Base-by-base conservation (phyloP, 2,329 filamentous ascomycete species). In the Sarocladium brachiariae region DNA sequence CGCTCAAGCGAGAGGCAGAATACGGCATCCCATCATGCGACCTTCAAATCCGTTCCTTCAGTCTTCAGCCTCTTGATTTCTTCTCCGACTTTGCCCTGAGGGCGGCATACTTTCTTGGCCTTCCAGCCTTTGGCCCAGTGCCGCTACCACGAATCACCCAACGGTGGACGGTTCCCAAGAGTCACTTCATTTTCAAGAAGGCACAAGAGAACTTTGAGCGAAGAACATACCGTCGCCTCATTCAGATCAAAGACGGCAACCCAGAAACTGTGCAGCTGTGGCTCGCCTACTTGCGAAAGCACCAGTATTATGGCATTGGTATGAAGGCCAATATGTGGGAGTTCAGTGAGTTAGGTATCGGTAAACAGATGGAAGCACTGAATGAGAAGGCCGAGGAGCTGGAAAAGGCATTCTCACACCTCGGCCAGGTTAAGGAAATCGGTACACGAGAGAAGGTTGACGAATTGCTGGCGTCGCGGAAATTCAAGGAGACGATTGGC, bases 271-370 rank as follows among this genome's bases (percentile, higher is more conserved):
- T 99, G 31, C 86, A 95, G 68, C 69, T 91, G 24, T 99, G 93
- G 93, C 73, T 99, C 52, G 90, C 89, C 0, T 97, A 95, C 64
- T 67, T 99, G 63, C 81, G 87, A 63, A 95, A 95, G 70, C 86
- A 96, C 64, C 88, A 90, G 37, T 95, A 93, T 65, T 88, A 95
- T 58, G 93, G 93, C n/a, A 85, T 97, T 35, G 93, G 93, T 61
- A 95, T 99, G 90, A 99, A 99, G 77, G 93, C 93, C 50, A 96
- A 99, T 65, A 80, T 97, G 47, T 99, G 87, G 83, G 89, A 96
- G 64, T 91, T 89, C 68, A 83, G 86, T 61, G 78, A 79, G 52
- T 65, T 91, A 53, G 84, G 86, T n/a, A 54, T 55, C 4, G 59
- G 60, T 13, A 57, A 59, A 51, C 39, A 55, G 38, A 59, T 60